A percentile compares a stretch with the other conserved stretches of the same genome.
These are phyloP conservation scores for Usnea hakonensis DNA, from an alignment of 495 filamentous ascomycete genomes.

Conservation along the genomic window DNA sequence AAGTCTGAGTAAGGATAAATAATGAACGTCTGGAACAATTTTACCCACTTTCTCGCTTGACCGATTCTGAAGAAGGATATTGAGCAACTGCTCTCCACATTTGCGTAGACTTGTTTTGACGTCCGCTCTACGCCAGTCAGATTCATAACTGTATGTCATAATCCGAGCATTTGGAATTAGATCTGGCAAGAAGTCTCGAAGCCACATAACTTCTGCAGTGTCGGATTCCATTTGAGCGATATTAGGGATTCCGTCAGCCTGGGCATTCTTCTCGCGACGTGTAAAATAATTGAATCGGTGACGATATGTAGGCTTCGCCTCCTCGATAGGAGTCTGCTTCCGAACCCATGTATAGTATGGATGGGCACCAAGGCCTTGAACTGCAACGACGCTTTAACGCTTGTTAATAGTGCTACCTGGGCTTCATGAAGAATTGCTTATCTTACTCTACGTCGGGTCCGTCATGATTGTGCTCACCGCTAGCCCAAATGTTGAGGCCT, in stretches of 20 bases:
- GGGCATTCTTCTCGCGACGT: background rate
- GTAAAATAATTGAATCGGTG: background rate
- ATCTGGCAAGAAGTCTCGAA: background rate
- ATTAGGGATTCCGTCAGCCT: background rate
- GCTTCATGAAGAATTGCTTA: background rate
- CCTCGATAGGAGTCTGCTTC: background rate
- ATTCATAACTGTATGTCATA: background rate
- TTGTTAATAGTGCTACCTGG: background rate
- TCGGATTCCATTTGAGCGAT: background rate
- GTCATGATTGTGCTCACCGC: background rate
- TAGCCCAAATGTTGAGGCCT: conserved; percentile 5
- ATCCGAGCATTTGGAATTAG: background rate
- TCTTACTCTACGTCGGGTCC: conserved; percentile 3
- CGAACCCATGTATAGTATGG: background rate
- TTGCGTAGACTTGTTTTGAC: background rate
- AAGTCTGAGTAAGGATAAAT: background rate
- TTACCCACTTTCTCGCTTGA: background rate
- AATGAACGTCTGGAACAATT: background rate
- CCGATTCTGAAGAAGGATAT: background rate
- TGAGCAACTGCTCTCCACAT: background rate
- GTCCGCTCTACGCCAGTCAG: background rate
- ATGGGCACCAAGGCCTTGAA: background rate
- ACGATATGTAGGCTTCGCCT: background rate
- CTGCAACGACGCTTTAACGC: conserved; percentile 1
- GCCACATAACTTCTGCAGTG: background rate